phyloP scores from a whole-genome alignment of 352 stramenopile genomes.

The Phytopythium cucurbitacearum region DNA sequence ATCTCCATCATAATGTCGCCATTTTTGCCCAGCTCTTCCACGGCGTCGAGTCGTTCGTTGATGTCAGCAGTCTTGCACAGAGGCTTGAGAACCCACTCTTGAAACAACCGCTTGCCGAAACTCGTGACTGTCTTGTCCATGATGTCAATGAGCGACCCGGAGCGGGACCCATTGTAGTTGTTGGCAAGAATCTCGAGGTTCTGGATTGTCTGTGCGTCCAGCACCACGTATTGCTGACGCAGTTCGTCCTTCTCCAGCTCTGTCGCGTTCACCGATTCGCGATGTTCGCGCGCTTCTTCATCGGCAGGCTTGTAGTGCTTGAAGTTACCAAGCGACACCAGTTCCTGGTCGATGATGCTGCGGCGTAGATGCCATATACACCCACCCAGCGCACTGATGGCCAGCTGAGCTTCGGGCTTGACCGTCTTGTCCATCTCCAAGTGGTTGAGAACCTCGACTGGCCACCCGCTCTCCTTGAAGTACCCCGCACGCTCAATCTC shows the following conservation, averaged over 20 bases:
- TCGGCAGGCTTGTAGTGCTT: slow-evolving; percentile 76
- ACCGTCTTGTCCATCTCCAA: slow-evolving; percentile 76
- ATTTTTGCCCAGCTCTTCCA: slow-evolving; percentile 90
- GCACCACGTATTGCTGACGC: slow-evolving; percentile 87
- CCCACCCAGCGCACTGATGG: slow-evolving; percentile 63
- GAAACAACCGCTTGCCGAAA: slow-evolving; percentile 94
- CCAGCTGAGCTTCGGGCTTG: slow-evolving; percentile 48
- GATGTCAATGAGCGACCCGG: slow-evolving; percentile 91
- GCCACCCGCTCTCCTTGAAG: slow-evolving; percentile 80
- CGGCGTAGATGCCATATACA: slow-evolving; percentile 79
- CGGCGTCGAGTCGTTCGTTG: slow-evolving; percentile 93
- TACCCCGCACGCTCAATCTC: slow-evolving; percentile 90
- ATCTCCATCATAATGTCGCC: slow-evolving; percentile 77
- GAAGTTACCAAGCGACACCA: slow-evolving; percentile 78
- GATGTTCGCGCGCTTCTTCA: slow-evolving; percentile 29
- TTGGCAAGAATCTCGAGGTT: slow-evolving; percentile 96
- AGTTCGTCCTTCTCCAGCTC: slow-evolving; percentile 32
- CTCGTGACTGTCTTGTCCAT: slow-evolving; percentile 90
- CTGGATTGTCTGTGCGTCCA: slow-evolving; percentile 96
- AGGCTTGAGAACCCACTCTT: slow-evolving; percentile 96
- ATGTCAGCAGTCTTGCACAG: slow-evolving; percentile 94
- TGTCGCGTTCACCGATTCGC: background rate
- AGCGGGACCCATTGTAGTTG: slow-evolving; percentile 86
- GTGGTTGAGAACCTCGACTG: slow-evolving; percentile 44
- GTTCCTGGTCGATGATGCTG: slow-evolving; percentile 80